These are phyloP conservation scores for Termitomyces heimii DNA, from an alignment of 768 basidiomycete genomes.

Conservation along the genomic window DNA sequence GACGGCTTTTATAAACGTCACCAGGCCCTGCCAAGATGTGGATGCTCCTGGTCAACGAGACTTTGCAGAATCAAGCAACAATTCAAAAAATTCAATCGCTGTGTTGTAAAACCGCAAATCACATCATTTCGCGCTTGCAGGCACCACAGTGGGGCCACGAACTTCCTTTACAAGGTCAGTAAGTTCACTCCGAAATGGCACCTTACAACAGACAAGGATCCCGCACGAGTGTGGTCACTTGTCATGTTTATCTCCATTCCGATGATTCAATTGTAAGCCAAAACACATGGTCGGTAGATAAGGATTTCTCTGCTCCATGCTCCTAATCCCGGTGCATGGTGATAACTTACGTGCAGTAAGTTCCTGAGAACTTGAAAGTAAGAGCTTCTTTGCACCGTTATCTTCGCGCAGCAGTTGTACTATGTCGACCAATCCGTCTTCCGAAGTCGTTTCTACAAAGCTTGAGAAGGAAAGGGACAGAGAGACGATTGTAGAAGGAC, in stretches of 20 bases:
- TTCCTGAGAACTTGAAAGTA: too few species aligned
- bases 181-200: too few species aligned
- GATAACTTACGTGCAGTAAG: too few species aligned
- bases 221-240: background rate
- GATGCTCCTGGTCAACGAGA: too few species aligned
- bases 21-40: too few species aligned
- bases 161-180: too few species aligned
- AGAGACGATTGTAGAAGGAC: background rate
- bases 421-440: background rate
- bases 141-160: too few species aligned
- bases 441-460: background rate
- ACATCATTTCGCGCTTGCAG: too few species aligned
- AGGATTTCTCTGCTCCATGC: background rate
- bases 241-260: background rate
- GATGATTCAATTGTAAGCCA: background rate
- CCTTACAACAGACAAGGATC: background rate
- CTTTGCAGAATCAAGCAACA: too few species aligned
- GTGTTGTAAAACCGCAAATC: too few species aligned
- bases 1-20: too few species aligned
- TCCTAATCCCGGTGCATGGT: background rate
- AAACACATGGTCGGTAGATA: background rate
- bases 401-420: background rate
- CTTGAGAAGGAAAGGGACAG: background rate
- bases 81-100: too few species aligned
- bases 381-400: background rate